Base-by-base conservation (phyloP, 208 protist species). In the Leishmania mexicana region DNA sequence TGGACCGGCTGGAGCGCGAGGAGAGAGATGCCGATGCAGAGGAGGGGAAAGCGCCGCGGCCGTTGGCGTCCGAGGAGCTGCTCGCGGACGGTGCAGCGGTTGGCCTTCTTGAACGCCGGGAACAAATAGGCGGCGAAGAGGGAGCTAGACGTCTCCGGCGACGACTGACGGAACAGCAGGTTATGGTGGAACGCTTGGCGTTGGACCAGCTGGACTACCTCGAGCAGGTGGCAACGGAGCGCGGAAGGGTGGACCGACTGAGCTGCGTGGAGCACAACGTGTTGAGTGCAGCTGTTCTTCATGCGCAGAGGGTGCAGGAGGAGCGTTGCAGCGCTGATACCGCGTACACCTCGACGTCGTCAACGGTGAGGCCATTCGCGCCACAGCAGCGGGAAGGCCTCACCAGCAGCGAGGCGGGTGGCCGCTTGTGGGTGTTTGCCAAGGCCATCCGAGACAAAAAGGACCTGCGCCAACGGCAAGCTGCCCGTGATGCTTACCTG, bases 391-490 rank as follows among this genome's bases (percentile, higher is more conserved):
- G 24, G 38, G 62, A 49, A 28, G 71, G 47, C 35, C 71, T 57
- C 0, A 78, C 70, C 6, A 57, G 71, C n/a, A 72, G 76, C 6
- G 81, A 85, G 58, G 81, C 77, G 19, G 49, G 77, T 31, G 76
- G 24, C 10, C 78, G 81, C 17, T 17, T 80, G 47, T 72, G 60
- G 31, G 76, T 60, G 31, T 85, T 85, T 68, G 67, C 60, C 28
- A 62, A 68, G 72, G n/a, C 21, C 11, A 28, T 81, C 0, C 57
- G 35, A 21, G 77, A 74, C 40, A 75, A 75, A 13, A 75, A 79
- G 13, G 73, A 81, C 47, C 60, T 81, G 35, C 71, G 58, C 38
- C 70, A n/a, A 11, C 76, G 68, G 17, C 71, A 85, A 53, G 81
- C 71, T 17, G 68, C 38, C 35, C 65, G 75, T 0, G 81, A 84